Evolutionary conservation across 2,329 filamentous ascomycete species (phyloP).

Genomic region (Clonostachys solani): DNA sequence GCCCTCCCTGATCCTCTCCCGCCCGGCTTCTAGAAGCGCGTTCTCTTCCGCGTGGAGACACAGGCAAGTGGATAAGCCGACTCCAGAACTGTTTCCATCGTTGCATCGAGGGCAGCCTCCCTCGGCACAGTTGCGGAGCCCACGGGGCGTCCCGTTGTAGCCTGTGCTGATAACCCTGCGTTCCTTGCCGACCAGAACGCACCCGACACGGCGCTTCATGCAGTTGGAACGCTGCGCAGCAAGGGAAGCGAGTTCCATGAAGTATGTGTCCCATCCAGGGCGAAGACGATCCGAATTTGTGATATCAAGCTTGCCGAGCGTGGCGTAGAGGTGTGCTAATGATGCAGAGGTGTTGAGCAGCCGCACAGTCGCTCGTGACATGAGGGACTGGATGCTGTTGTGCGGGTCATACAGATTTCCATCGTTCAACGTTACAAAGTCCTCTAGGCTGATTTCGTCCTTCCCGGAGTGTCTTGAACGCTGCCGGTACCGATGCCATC

Average conservation of each 20-base stretch:
- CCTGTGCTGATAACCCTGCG: constrained; percentile 89
- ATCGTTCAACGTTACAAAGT: constrained; percentile 60
- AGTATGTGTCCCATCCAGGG: constrained; percentile 94
- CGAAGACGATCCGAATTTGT: constrained; percentile 75
- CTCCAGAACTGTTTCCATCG: constrained; percentile 62
- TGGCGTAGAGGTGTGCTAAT: constrained; percentile 65
- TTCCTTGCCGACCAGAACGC: constrained; percentile 78
- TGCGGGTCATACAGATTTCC: constrained; percentile 66
- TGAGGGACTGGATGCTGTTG: constrained; percentile 68
- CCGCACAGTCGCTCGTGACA: constrained; percentile 77
- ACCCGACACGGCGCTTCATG: constrained; percentile 96
- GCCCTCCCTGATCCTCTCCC: constrained; percentile 80
- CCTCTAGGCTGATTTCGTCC: constrained; percentile 36
- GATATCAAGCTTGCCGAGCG: constrained; percentile 72
- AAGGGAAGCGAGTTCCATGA: constrained; percentile 93
- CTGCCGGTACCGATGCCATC: constrained; percentile 70
- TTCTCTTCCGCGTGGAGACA: constrained; percentile 99
- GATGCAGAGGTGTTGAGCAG: constrained; percentile 80
- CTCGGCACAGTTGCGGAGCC: constrained; percentile 84
- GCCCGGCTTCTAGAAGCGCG: constrained; percentile 86
- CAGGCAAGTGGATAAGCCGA: constrained; percentile 78
- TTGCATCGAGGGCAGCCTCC: constrained; percentile 92
- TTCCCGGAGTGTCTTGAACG: constrained; percentile 8
- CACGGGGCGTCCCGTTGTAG: constrained; percentile 95
- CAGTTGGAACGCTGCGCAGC: constrained; percentile 91